Base-by-base conservation (phyloP, 1,139 yeast genomes). In the Suhomyces bokatorum region DNA sequence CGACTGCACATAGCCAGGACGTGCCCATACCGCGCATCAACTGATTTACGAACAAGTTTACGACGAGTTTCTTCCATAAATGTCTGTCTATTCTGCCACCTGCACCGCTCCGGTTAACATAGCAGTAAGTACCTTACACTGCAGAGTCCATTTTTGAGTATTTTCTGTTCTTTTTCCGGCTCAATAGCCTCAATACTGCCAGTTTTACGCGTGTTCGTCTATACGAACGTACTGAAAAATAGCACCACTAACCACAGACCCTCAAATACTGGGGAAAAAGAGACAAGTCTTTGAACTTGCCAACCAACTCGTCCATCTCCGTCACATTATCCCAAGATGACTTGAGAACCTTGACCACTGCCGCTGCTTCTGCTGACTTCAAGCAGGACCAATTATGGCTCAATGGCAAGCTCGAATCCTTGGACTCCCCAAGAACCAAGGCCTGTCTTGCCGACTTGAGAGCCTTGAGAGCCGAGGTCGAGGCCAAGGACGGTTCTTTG, bases 241-340 rank as follows among this genome's bases (percentile, higher is more conserved):
- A 8, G 30, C 26, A 14, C 8, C 54, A 60, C 69, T 63, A 60
- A 63, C 64, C 13, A 37, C 49, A 82, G 87, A 91, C 98, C 38
- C 77, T 93, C 55, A 93, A 93, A 69, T 95, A 93, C 71, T 93
- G 99, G 99, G 99, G 99, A 40, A 93, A 93, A 69, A 80, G 99
- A 61, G 97, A 93, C 66, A 84, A 83, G 50, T 72, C 75, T 40
- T 78, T 93, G 60, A 93, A 93, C 62, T 75, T 93, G 46, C 99
- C 99, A 39, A 93, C 99, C 46, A 93, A 93, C 70, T 86, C 95
- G 10, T 90, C 97, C 26, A 89, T 93, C 55, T 89, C 97, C 15
- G 97, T 95, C 39, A 93, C 99, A 9, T 74, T 93, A 49, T 81
- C 95, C 6, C 98, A 91, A 68, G 81, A 85, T 51, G 97, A 93